Base-by-base conservation (phyloP, 192 early-diverging fungal genomes). In the Gamsiella multidivaricata region DNA sequence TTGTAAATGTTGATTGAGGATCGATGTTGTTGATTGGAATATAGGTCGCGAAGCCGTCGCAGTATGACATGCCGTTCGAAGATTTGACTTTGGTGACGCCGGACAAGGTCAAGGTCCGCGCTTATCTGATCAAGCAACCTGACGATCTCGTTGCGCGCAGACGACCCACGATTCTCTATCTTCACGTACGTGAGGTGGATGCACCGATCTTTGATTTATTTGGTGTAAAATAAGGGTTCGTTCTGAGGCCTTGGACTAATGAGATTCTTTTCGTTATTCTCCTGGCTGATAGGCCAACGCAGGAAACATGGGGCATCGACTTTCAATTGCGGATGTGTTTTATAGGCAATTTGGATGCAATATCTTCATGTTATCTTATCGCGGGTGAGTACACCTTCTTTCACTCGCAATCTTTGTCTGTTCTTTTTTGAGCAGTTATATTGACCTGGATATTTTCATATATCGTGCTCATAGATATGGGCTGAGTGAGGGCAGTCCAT, bases 261-360 rank as follows among this genome's bases (percentile, higher is more conserved):
- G n/a, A n/a, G n/a, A n/a, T n/a, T n/a, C n/a, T n/a, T n/a, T n/a
- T n/a, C n/a, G n/a, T n/a, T n/a, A n/a, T n/a, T n/a, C n/a, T n/a
- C n/a, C n/a, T n/a, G n/a, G 28, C 56, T 62, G 56, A 28, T 70
- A 90, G 85, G 96, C 96, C 32, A 99, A 99, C 66, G 98, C 98
- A n/a, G 98, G 98, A 31, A 99, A 99, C 79, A 95, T 98, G 91
- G 97, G 98, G 36, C 97, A 99, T 75, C 87, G 98, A 12, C 84
- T 99, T 54, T 96, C 96, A 5, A 94, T 98, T 51, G 95, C 96
- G 23, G 85, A 89, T 56, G 75, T 90, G 4, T 83, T 98, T 56
- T 85, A 93, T 65, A 70, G 83, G 25, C 76, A 79, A 23, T 86
- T 88, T 36, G 82, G 85, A 22, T 90, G 88, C 82, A 98, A 99